Evolutionary conservation across 805 yeast genomes (phyloP).

Genomic region (Candida ovalis): DNA sequence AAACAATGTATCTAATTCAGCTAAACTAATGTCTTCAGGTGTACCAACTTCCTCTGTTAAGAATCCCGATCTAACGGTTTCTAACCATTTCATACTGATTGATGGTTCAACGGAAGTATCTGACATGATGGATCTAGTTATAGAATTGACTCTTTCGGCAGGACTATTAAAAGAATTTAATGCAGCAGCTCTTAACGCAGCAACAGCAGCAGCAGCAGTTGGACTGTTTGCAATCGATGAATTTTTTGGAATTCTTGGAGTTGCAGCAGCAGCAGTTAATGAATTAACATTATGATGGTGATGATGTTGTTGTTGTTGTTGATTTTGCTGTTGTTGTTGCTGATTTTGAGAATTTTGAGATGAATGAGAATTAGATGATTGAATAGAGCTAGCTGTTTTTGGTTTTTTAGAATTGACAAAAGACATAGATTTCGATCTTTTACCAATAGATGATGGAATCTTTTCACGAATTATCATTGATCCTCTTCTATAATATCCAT

Average conservation of each 20-base stretch:
- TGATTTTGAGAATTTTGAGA: not conserved
- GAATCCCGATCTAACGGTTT: constrained; percentile 73
- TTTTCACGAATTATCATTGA: constrained; percentile 34
- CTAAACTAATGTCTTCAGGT: constrained; percentile 74
- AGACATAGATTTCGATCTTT: constrained; percentile 65
- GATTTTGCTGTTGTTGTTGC: not conserved
- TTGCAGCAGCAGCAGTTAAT: constrained; percentile 77
- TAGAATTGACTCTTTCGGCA: constrained; percentile 35
- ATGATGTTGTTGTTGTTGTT: not conserved
- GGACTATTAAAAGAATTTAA: constrained; percentile 43
- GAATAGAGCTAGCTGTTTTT: constrained; percentile 25
- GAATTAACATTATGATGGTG: not conserved
- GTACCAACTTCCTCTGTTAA: constrained; percentile 71
- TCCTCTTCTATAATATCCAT: constrained; percentile 29
- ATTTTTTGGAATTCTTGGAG: constrained; percentile 71
- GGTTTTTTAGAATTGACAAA: constrained; percentile 51
- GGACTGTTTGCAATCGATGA: constrained; percentile 51
- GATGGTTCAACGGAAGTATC: constrained; percentile 33
- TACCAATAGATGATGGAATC: constrained; percentile 39
- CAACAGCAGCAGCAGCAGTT: constrained; percentile 68
- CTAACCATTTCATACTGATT: constrained; percentile 61
- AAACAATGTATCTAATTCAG: constrained; percentile 58
- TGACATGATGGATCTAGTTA: constrained; percentile 31
- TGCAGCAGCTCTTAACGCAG: constrained; percentile 69
- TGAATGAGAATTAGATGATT: not conserved